Percentiles rank a stretch among this genome's conserved stretches.
Conservation (phyloP, 1,139 yeast species). For the Blastobotrys petasosporus region DNA sequence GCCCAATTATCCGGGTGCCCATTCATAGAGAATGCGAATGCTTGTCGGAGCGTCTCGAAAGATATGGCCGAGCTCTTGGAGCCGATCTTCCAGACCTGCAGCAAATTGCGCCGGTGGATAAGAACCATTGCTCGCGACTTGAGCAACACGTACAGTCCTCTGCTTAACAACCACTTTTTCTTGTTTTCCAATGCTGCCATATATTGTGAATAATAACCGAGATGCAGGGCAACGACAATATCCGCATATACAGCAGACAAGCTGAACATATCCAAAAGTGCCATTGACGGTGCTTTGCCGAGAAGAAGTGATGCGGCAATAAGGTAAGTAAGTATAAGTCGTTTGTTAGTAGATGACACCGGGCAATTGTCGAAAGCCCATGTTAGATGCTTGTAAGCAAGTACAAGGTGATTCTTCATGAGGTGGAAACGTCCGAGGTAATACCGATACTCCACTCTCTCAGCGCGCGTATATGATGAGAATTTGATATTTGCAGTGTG, state of each 20-base stretch:
- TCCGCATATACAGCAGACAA: constrained; percentile 28
- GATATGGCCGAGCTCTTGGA: constrained; percentile 1
- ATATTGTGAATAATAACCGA: constrained; percentile 27
- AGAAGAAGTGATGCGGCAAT: constrained; percentile 44
- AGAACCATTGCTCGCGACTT: constrained; percentile 26
- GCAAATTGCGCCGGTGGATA: constrained; percentile 29
- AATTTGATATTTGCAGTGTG: constrained; percentile 52
- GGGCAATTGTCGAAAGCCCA: constrained; percentile 57
- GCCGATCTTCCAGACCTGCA: constrained; percentile 14
- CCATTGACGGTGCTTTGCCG: constrained; percentile 32
- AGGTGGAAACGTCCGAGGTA: constrained; percentile 62
- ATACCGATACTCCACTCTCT: constrained; percentile 61
- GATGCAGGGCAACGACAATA: constrained; percentile 24
- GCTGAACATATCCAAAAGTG: constrained; percentile 22
- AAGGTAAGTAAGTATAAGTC: constrained; percentile 45
- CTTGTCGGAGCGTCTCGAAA: constrained; percentile 10
- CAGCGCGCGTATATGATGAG: constrained; percentile 42
- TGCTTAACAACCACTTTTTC: constrained; percentile 24
- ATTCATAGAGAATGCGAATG: constrained; percentile 18
- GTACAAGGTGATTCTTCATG: constrained; percentile 51
- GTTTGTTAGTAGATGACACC: constrained; percentile 32
- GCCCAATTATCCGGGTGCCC: constrained; percentile 11
- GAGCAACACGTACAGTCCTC: constrained; percentile 29
- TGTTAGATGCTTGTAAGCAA: constrained; percentile 51
- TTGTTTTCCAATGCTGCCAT: constrained; percentile 24